Percentiles rank a stretch among this genome's conserved stretches.
Conservation (phyloP, 495 filamentous ascomycete genomes). For the Talaromyces liani region DNA sequence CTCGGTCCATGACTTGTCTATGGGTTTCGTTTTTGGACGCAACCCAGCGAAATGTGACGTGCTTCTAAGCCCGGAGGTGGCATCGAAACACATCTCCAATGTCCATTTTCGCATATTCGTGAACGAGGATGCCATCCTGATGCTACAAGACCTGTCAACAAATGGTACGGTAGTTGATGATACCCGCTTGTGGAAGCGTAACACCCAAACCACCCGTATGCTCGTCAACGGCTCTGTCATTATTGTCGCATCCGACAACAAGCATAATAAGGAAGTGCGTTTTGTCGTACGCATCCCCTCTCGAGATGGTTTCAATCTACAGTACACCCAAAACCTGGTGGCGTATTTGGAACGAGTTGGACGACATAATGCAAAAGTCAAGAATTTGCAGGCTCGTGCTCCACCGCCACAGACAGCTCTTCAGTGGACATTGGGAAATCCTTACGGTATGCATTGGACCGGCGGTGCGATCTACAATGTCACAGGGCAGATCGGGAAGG, state of each 20-base stretch:
- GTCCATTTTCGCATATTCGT: constrained; percentile 86
- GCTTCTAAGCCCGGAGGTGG: constrained; percentile 44
- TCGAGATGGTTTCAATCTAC: constrained; percentile 49
- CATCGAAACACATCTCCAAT: constrained; percentile 67
- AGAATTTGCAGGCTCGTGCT: constrained; percentile 18
- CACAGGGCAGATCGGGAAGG: constrained; percentile 73
- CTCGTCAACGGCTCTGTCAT: constrained; percentile 67
- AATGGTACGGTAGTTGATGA: constrained; percentile 87
- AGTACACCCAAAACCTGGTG: constrained; percentile 52
- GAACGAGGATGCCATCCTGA: constrained; percentile 68
- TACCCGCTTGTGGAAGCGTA: constrained; percentile 45
- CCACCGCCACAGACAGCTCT: constrained; percentile 22
- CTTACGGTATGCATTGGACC: constrained; percentile 64
- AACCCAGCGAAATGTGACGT: constrained; percentile 67
- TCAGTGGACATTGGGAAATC: constrained; percentile 29
- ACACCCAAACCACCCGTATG: constrained; percentile 47
- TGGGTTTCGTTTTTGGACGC: constrained; percentile 82
- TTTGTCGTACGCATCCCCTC: constrained; percentile 84
- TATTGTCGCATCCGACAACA: constrained; percentile 50
- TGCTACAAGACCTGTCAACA: constrained; percentile 87
- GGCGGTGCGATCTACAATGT: constrained; percentile 80
- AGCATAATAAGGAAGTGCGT: constrained; percentile 44
- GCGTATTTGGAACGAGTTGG: constrained; percentile 43
- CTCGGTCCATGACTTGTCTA: constrained; percentile 48
- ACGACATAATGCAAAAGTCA: constrained; percentile 15